Evolutionary conservation across 2,329 filamentous ascomycete species (phyloP).

Genomic region (Aspergillus novoparasiticus): DNA sequence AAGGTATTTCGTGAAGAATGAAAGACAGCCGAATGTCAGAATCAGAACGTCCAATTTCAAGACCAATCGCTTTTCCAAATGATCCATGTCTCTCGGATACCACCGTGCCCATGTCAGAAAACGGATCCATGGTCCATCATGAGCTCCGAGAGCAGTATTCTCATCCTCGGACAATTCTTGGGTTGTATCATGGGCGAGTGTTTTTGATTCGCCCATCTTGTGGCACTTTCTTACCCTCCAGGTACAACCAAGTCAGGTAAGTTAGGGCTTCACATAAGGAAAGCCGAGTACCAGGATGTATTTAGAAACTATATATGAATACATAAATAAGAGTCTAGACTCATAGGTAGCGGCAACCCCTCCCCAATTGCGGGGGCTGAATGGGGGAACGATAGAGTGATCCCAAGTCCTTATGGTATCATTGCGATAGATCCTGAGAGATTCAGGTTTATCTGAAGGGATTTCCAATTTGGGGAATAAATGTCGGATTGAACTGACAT

Average conservation of each 20-base stretch:
- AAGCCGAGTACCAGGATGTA: not conserved
- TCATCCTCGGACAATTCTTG: not conserved
- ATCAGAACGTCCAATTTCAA: conserved; percentile 52
- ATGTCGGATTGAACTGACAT: not conserved
- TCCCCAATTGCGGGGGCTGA: not conserved
- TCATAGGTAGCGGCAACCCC: not conserved
- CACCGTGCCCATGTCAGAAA: conserved; percentile 16
- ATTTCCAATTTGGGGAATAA: not conserved
- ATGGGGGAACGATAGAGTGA: not conserved
- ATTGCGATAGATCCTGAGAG: not conserved
- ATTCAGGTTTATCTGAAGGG: not conserved
- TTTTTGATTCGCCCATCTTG: not conserved
- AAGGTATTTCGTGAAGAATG: conserved; percentile 51
- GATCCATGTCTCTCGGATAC: conserved; percentile 19
- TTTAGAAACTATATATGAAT: not conserved
- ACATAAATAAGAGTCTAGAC: not conserved
- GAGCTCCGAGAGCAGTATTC: not conserved
- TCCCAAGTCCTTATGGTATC: not conserved
- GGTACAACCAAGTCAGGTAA: not conserved
- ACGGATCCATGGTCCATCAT: conserved; percentile 16
- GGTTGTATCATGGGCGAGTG: not conserved
- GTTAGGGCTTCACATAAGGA: not conserved
- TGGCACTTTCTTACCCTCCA: not conserved
- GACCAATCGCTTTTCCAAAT: conserved; percentile 46
- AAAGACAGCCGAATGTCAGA: conserved; percentile 45